These are phyloP conservation scores for Pisolithus thermaeus DNA, from an alignment of 1,284 basidiomycete genomes.

Conservation along the genomic window DNA sequence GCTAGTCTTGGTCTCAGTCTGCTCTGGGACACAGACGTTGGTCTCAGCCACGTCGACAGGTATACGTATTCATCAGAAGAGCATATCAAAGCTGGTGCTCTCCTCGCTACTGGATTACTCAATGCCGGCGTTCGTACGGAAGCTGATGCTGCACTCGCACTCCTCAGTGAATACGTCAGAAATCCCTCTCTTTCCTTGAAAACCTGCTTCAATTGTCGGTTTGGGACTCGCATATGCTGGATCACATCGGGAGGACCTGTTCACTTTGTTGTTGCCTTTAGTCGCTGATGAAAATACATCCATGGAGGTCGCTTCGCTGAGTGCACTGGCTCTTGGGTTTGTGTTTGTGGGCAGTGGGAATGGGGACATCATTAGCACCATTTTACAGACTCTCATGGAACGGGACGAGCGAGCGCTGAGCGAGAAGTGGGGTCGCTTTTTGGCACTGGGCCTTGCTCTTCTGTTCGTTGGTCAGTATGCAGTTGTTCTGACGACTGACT, in stretches of 20 bases:
- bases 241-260: conserved; percentile 84
- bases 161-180: conserved; percentile 89
- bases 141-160: conserved; percentile 88
- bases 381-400: conserved; percentile 93
- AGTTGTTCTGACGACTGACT: not conserved
- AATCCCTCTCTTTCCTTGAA: conserved; percentile 83
- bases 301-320: conserved; percentile 87
- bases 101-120: conserved; percentile 92
- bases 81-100: conserved; percentile 95
- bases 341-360: conserved; percentile 95
- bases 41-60: conserved; percentile 94
- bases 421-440: conserved; percentile 92
- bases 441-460: conserved; percentile 86
- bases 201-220: conserved; percentile 84
- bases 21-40: conserved; percentile 95
- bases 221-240: conserved; percentile 94
- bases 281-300: conserved; percentile 77
- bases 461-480: conserved; percentile 75
- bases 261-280: conserved; percentile 72
- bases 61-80: conserved; percentile 97
- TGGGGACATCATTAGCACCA: conserved; percentile 87
- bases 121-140: conserved; percentile 90
- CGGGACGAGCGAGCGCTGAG: conserved; percentile 71
- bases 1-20: conserved; percentile 92
- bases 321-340: conserved; percentile 88